Evolutionary conservation across 2,329 filamentous ascomycete species (phyloP), one percentile per base, ranked within the genome.

Genomic region (Lasiodiplodia theobromae): DNA sequence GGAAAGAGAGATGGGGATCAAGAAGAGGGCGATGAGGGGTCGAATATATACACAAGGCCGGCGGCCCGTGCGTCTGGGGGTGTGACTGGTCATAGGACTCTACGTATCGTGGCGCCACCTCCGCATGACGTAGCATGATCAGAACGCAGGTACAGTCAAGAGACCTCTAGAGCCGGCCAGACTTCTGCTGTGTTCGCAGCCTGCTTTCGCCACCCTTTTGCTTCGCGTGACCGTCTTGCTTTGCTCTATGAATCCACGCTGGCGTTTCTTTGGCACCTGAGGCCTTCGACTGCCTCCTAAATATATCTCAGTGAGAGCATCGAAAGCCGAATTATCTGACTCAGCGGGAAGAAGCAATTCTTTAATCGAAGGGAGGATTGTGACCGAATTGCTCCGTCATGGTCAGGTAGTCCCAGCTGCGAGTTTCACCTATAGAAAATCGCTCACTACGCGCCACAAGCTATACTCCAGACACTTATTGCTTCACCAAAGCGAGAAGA

Each of bases 81-180:
- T 12, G 37, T 60, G 57, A 60, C 57, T 38, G 38, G 57, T 60
- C 57, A 60, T 44, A 60, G 37, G 57, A 44, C 57, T 60, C 37
- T 38, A 40, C 57, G n/a, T 58, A 47, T 40, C 57, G 57, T 60
- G 57, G 57, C 57, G 57, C 57, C 57, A 60, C 57, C 57, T 44
- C 37, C 37, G 21, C 57, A 60, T 60, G 57, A 60, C 57, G 57
- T 60, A 47, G 37, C n/a, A 18, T 60, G 57, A 47, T 40, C 38
- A 60, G 21, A 25, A 47, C 23, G 34, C 23, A 60, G 57, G 21
- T 60, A 60, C 38, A 47, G 25, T n/a, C 37, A 31, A 21, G 18
- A n/a, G 2, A 47, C 21, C 8, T 47, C 4, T 23, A 31, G 28
- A 38, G 54, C n/a, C 34, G n/a, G 25, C 34, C 25, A 8, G 25